These are phyloP conservation scores for Fusarium lateritium DNA, from an alignment of 2,329 filamentous ascomycete genomes.

Conservation along the genomic window DNA sequence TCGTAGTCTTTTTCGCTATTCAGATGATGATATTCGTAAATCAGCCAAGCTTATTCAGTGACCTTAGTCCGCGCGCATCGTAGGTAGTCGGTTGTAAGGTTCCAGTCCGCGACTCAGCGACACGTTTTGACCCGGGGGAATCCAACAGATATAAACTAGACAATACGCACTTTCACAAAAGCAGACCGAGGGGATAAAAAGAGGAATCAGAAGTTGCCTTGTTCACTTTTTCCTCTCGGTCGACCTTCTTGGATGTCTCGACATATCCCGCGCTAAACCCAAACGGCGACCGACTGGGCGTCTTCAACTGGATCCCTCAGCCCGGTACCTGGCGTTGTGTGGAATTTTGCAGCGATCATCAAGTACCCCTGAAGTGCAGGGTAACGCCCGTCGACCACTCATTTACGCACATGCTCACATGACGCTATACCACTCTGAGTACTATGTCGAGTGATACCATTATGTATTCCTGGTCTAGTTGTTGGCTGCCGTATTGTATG, in stretches of 20 bases:
- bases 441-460: conserved; percentile 33
- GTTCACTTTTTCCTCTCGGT: conserved; percentile 46
- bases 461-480: not conserved
- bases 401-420: conserved; percentile 46
- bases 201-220: conserved; percentile 23
- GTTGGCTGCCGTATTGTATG: not conserved
- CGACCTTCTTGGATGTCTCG: conserved; percentile 46
- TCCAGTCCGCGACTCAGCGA: conserved; percentile 15
- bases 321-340: conserved; percentile 10
- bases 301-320: not conserved
- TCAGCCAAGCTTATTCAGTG: conserved; percentile 4
- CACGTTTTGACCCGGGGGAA: not conserved
- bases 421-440: conserved; percentile 36
- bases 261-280: conserved; percentile 42
- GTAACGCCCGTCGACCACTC: conserved; percentile 39
- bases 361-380: conserved; percentile 30
- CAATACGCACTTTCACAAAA: conserved; percentile 8
- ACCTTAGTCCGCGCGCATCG: conserved; percentile 2
- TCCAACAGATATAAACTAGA: conserved; percentile 29
- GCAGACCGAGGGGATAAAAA: conserved; percentile 1
- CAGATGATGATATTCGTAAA: conserved; percentile 8
- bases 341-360: rapidly evolving
- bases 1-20: conserved; percentile 18
- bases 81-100: not conserved
- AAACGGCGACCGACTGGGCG: conserved; percentile 47